phyloP scores from a whole-genome alignment of 2,329 filamentous ascomycete species.

The Paracoccidioides lutzii region DNA sequence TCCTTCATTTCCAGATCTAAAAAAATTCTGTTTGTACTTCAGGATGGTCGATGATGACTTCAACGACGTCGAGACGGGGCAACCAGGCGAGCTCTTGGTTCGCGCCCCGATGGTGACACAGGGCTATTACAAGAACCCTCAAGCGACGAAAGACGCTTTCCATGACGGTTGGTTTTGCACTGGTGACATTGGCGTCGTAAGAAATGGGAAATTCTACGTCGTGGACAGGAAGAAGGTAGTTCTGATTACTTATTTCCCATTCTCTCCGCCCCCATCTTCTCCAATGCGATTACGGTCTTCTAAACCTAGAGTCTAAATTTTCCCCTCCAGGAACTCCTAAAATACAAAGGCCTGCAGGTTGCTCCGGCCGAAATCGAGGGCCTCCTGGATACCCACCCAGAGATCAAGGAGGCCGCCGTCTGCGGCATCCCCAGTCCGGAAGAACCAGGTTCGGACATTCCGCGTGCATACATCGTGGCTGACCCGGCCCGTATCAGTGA shows the following conservation, averaged over 20 bases:
- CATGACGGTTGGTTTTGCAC: slow-evolving; percentile 4
- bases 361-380: slow-evolving; percentile 2
- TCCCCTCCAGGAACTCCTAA: neutral
- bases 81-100: slow-evolving; percentile 3
- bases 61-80: slow-evolving; percentile 1
- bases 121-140: slow-evolving; percentile 3
- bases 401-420: slow-evolving; percentile 3
- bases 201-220: slow-evolving; percentile 1
- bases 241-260: neutral
- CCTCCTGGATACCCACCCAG: slow-evolving; percentile 1
- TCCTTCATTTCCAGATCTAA: neutral
- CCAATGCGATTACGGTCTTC: neutral
- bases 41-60: slow-evolving; percentile 2
- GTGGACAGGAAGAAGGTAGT: slow-evolving; percentile 4
- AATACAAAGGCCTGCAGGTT: slow-evolving; percentile 2
- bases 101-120: neutral
- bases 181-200: neutral
- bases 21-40: neutral
- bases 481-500: neutral
- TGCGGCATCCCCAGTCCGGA: neutral
- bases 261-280: neutral
- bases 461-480: neutral
- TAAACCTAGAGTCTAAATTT: neutral
- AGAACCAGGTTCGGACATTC: neutral
- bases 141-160: neutral